Evolutionary conservation across 106 monocot genomes (phyloP), one percentile per base, ranked within the genome.

Genomic region (Dactylorhiza incarnata): DNA sequence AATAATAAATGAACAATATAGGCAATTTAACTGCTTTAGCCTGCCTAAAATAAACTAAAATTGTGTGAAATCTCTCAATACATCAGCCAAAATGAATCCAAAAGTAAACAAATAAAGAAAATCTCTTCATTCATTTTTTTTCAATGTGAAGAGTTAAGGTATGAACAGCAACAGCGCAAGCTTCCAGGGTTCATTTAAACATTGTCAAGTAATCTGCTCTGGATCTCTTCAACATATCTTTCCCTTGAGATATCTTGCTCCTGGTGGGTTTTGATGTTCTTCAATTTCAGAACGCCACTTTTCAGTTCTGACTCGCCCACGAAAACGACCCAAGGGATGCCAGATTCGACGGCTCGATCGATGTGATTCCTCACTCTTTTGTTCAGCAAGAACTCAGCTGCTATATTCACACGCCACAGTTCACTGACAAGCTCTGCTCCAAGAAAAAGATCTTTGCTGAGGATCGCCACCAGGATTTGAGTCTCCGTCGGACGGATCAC

Each of bases 311-410:
- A 75, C 14, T 92, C 92, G 7, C 95, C 95, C 16, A 92, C 80
- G 50, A 93, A 70, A 51, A 95, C 82, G 80, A 92, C 78, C 88
- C 88, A 95, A 5, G 92, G 92, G 23, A 95, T 37, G 37, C 37
- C 37, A 3, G 37, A 37, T 37, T 37, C 3, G 37, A 37, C 3
- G 37, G 37, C 92, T 24, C 90, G 81, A 8, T 74, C 83, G 5
- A 92, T 90, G 51, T 90, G 89, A 58, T 84, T 88, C 92, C 79
- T 86, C 48, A 86, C 79, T 67, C 86, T 92, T 50, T 92, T 95
- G 44, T 82, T 82, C 19, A 86, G 72, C 14, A 88, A 81, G 55
- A 84, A 90, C 82, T 95, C 92, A 44, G 92, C 86, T 49, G 86
- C 88, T 70, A 95, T 92, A 24, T 83, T 86, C 3, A 81, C 90